These are phyloP conservation scores for Bigelowiella natans DNA, from an alignment of 78 protist species.

Conservation along the genomic window DNA sequence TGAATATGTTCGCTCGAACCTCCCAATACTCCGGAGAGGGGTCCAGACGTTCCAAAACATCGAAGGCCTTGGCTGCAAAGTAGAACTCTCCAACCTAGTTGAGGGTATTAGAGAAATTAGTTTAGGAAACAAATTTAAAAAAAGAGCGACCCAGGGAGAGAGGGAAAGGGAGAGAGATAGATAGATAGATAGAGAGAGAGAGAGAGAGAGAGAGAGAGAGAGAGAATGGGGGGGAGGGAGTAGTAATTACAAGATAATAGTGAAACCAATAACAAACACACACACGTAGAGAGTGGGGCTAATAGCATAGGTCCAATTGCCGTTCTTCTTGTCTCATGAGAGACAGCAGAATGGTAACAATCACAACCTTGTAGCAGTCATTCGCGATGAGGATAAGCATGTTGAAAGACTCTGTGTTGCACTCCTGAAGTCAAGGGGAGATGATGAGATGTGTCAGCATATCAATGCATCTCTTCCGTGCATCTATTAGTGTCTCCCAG, in stretches of 20 bases:
- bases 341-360: not conserved
- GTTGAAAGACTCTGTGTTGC: slow-evolving; percentile 2
- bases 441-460: not conserved
- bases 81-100: slow-evolving; percentile 47
- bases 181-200: not conserved
- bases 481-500: not conserved
- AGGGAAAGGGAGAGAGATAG: not conserved
- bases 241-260: not conserved
- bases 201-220: not conserved
- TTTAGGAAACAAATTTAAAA: not conserved
- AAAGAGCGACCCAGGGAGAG: not conserved
- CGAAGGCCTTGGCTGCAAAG: slow-evolving; percentile 71
- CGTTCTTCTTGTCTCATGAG: not conserved
- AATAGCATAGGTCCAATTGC: not conserved
- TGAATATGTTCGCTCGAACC: no score
- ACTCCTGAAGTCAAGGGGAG: not conserved
- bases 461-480: not conserved
- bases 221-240: not conserved
- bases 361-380: slow-evolving; percentile 73
- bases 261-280: not conserved
- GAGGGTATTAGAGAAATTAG: not conserved
- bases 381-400: slow-evolving; percentile 65
- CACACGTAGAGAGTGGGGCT: not conserved
- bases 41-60: slow-evolving; percentile 70
- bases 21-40: slow-evolving; percentile 13